Conservation (phyloP, 2,329 filamentous ascomycete genomes). For the Ophiosphaerella narmari region DNA sequence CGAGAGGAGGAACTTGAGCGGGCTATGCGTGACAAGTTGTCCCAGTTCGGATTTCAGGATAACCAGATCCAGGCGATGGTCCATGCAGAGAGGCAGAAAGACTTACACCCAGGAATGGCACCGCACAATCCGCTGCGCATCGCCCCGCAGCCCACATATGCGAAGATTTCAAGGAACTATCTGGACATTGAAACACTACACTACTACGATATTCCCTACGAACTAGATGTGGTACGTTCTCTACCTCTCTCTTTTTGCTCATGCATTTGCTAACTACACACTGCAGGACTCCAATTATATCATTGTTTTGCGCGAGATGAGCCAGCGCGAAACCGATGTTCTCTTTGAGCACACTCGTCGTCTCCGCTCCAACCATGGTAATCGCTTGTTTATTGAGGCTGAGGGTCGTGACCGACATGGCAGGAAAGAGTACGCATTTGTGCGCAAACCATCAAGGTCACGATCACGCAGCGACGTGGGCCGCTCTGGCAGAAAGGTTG, state of each 20-base stretch:
- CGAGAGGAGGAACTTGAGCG: conserved; percentile 51
- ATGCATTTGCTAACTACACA: conserved; percentile 5
- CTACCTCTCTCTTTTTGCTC: neutral
- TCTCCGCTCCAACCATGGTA: conserved; percentile 40
- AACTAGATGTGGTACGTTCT: conserved; percentile 53
- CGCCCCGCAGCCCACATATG: conserved; percentile 49
- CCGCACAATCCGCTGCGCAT: conserved; percentile 40
- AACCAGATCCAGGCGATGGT: conserved; percentile 55
- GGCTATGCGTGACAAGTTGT: conserved; percentile 51
- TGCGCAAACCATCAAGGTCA: conserved; percentile 41
- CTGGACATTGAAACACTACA: conserved; percentile 52
- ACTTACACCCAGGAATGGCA: conserved; percentile 42
- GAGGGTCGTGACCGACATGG: conserved; percentile 41
- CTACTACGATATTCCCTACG: conserved; percentile 55
- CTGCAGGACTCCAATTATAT: conserved; percentile 51
- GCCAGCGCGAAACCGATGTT: conserved; percentile 53
- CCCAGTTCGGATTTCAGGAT: conserved; percentile 52
- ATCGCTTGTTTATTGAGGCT: conserved; percentile 50
- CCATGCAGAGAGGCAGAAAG: conserved; percentile 51
- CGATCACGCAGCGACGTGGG: conserved; percentile 38
- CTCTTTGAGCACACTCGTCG: conserved; percentile 57
- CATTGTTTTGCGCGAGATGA: conserved; percentile 57
- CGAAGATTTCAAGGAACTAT: conserved; percentile 54
- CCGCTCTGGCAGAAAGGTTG: conserved; percentile 32
- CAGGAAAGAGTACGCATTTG: conserved; percentile 53